These are phyloP conservation scores for Neocucurbitaria cava DNA, from an alignment of 2,329 filamentous ascomycete species.

Conservation along the genomic window DNA sequence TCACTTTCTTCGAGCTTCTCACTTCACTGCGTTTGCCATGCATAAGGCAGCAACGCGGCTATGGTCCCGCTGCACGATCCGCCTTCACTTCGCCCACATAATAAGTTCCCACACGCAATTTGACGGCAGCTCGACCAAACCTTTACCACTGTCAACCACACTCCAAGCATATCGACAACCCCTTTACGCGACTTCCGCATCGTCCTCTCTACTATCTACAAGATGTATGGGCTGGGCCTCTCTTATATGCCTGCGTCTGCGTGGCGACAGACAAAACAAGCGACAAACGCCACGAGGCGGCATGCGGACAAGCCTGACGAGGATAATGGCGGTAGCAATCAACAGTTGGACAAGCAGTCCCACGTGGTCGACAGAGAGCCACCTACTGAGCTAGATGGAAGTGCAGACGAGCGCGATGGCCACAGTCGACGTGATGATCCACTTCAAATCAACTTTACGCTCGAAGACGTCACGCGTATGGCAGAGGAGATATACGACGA, in stretches of 20 bases:
- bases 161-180: not conserved
- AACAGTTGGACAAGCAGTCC: not conserved
- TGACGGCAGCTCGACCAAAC: too few species aligned
- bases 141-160: not conserved
- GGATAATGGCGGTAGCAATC: not conserved
- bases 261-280: not conserved
- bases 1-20: not conserved
- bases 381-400: not conserved
- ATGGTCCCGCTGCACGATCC: not conserved
- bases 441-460: slow-evolving; percentile 15
- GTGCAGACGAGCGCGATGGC: not conserved
- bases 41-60: not conserved
- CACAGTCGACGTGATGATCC: slow-evolving; percentile 1
- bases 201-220: too few species aligned
- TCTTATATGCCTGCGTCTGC: not conserved
- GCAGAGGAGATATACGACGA: slow-evolving; percentile 28
- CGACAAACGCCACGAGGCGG: not conserved
- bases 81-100: not conserved
- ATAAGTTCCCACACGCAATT: not conserved
- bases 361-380: not conserved
- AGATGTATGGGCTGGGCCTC: not conserved
- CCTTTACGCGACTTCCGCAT: not conserved
- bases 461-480: slow-evolving; percentile 15
- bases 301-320: not conserved
- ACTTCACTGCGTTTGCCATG: not conserved